Base-by-base conservation (phyloP, 495 filamentous ascomycete species). In the Aspergillus wentii region DNA sequence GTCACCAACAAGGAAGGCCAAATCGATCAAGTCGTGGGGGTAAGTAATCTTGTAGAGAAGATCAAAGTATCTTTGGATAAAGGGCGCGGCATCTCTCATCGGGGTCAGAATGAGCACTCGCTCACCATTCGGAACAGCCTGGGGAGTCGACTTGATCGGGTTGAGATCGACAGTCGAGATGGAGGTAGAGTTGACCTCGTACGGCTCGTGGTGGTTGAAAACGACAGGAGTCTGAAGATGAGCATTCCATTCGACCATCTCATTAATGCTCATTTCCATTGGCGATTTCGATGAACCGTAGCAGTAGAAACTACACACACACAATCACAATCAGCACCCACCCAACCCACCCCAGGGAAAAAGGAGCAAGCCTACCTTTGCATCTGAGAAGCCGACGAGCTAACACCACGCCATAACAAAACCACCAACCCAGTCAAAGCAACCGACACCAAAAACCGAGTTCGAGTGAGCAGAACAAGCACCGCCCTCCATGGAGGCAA, bases 91-190 rank as follows among this genome's bases (percentile, higher is more conserved):
- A 62, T 98, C 90, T 63, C 90, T 85, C 30, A 98, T 72, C 22
- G 92, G 92, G 4, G 94, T 97, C 52, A 98, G 78, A 51, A 98
- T 85, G 31, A 98, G 80, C n/a, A 98, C 78, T 38, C 89, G 80
- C 64, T 98, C 94, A 45, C 83, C 72, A 57, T 90, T 94, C 40
- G 71, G 43, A 30, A 80, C 57, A 21, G 91, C 90, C 49, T 87
- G 78, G 30, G 73, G 69, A 22, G 90, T 90, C 3, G 91, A 94
- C 52, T 72, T 78, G 63, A 96, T 81, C 9, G 74, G 74, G 59
- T 98, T 97, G 41, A 98, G 79, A 56, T 97, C 70, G 52, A 96
- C 71, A 35, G 77, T 74, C 28, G 72, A 44, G 66, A 97, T 92
- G n/a, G 78, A 81, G 19, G 74, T 75, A 32, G 79, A 78, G 61